Evolutionary conservation across 164 flowering plant species (phyloP).

Genomic region (grape (Vitis vinifera)): ASM3070453v1 NC_081810.1:7479001-7479500

Average conservation of each 20-base stretch:
- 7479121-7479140: conserved; percentile 41
- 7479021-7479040: background rate
- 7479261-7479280: conserved; percentile 44
- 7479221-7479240: conserved; percentile 34
- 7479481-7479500: background rate
- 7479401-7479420: conserved; percentile 24
- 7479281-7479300: conserved; percentile 40
- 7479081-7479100: conserved; percentile 47
- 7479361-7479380: conserved; percentile 37
- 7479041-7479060: conserved; percentile 35
- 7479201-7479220: conserved; percentile 47
- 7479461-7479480: conserved; percentile 5
- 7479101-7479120: conserved; percentile 32
- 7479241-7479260: conserved; percentile 26
- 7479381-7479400: conserved; percentile 40
- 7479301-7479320: conserved; percentile 21
- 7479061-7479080: conserved; percentile 51
- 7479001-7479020: background rate
- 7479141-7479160: conserved; percentile 55
- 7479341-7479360: conserved; percentile 40
- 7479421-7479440: conserved; percentile 27
- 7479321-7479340: conserved; percentile 26
- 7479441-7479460: conserved; percentile 29
- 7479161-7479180: conserved; percentile 34
- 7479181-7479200: conserved; percentile 36